Percentiles rank a stretch among this genome's conserved stretches.
Conservation (phyloP, 2,329 filamentous ascomycete species). For the Paramyrothecium roridum region DNA sequence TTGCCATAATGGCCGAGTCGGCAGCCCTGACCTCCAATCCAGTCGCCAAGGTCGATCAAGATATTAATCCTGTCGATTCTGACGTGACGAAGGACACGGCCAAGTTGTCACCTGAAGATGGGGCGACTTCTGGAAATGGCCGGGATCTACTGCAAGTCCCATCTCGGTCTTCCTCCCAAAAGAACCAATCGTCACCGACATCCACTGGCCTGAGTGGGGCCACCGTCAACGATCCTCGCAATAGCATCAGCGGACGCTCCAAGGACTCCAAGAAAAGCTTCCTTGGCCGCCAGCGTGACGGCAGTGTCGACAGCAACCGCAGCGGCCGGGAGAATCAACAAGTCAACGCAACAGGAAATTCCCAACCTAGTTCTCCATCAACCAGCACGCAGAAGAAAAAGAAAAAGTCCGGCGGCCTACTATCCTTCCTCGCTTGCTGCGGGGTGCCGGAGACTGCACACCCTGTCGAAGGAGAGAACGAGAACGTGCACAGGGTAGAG, state of each 20-base stretch:
- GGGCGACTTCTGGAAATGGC: constrained; percentile 42
- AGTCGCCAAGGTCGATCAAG: constrained; percentile 27
- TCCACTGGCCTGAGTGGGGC: constrained; percentile 58
- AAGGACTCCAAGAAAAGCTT: constrained; percentile 66
- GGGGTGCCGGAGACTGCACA: constrained; percentile 59
- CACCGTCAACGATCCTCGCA: constrained; percentile 56
- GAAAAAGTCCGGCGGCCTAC: constrained; percentile 51
- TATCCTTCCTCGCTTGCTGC: constrained; percentile 66
- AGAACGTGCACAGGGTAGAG: constrained; percentile 57
- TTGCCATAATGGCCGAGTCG: constrained; percentile 28
- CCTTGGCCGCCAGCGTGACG: constrained; percentile 60
- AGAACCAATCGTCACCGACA: constrained; percentile 56
- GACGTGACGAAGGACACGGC: constrained; percentile 43
- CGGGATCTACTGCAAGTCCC: constrained; percentile 55
- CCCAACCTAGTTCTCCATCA: constrained; percentile 50
- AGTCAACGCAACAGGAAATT: constrained; percentile 44
- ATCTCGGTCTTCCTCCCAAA: constrained; percentile 59
- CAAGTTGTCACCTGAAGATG: constrained; percentile 37
- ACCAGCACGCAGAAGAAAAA: constrained; percentile 49
- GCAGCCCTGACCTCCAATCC: constrained; percentile 15
- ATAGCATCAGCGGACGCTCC: constrained; percentile 61
- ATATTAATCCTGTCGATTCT: constrained; percentile 27
- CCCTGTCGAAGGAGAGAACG: constrained; percentile 47
- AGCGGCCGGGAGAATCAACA: constrained; percentile 53
- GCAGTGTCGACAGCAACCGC: constrained; percentile 65